Conservation (phyloP, 805 yeast species). For the Hanseniaspora meyeri region DNA sequence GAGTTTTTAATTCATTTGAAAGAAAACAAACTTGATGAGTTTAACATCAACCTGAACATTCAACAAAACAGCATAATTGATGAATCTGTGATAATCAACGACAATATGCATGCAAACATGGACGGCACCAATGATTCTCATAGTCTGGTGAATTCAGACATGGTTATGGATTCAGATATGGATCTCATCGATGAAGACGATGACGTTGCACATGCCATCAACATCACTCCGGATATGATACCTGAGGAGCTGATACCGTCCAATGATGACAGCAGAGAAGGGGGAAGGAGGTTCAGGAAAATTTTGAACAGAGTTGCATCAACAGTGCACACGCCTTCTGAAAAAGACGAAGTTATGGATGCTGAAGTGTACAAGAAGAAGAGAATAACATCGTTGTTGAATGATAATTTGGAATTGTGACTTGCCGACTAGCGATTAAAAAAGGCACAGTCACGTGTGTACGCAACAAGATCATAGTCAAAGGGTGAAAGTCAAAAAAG, state of each 20-base stretch:
- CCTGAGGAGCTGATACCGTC: background rate
- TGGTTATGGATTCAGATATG: background rate
- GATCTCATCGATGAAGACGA: background rate
- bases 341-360: background rate
- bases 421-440: too few species aligned
- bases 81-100: background rate
- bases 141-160: background rate
- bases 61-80: background rate
- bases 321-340: background rate
- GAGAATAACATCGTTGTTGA: constrained; percentile 1
- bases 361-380: background rate
- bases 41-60: background rate
- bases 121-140: background rate
- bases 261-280: background rate
- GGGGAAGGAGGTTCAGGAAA: background rate
- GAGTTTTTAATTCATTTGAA: background rate
- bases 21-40: background rate
- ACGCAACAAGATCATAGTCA: background rate
- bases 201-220: background rate
- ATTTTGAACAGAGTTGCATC: background rate
- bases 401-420: background rate
- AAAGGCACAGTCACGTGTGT: background rate
- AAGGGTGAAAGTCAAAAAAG: background rate
- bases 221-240: background rate
- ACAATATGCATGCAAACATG: background rate